Evolutionary conservation across 208 protist genomes (phyloP).

Genomic region (Leishmania arabica): DNA sequence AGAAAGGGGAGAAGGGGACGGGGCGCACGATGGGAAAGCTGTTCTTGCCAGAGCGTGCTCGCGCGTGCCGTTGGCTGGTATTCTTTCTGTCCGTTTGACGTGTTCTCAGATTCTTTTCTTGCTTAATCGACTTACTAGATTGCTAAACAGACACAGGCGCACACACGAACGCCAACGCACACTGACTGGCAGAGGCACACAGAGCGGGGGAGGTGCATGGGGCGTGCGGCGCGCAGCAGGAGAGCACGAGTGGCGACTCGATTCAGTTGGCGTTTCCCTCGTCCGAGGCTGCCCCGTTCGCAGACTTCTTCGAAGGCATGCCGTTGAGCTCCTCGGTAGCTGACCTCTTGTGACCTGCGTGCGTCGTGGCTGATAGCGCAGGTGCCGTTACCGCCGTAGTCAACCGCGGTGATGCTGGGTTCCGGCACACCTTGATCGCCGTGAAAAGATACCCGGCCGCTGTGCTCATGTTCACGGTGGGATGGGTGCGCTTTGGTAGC

Average conservation of each 20-base stretch:
- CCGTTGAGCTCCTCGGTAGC: not conserved
- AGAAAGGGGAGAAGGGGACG: not conserved
- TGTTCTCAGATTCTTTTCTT: not conserved
- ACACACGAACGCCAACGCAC: not conserved
- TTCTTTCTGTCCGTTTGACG: not conserved
- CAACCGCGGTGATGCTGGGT: constrained; percentile 21
- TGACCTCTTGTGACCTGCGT: constrained; percentile 6
- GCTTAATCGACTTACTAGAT: not conserved
- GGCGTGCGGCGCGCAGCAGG: not conserved
- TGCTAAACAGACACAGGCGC: not conserved
- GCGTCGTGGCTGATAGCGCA: not conserved
- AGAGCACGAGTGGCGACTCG: too few relatives aligned
- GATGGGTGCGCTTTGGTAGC: constrained; percentile 92
- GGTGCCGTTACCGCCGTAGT: not conserved
- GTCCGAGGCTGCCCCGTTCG: not conserved
- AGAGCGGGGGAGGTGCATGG: not conserved
- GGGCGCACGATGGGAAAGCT: too few relatives aligned
- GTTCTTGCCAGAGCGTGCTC: not conserved
- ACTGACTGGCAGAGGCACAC: not conserved
- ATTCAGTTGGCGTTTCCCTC: not conserved
- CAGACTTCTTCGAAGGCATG: not conserved
- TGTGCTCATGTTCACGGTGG: constrained; percentile 93
- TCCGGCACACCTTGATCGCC: constrained; percentile 74
- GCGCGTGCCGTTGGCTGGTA: not conserved
- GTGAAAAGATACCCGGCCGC: constrained; percentile 92